Conservation (phyloP, 257 asterid genomes). For the Rhazya stricta region DNA sequence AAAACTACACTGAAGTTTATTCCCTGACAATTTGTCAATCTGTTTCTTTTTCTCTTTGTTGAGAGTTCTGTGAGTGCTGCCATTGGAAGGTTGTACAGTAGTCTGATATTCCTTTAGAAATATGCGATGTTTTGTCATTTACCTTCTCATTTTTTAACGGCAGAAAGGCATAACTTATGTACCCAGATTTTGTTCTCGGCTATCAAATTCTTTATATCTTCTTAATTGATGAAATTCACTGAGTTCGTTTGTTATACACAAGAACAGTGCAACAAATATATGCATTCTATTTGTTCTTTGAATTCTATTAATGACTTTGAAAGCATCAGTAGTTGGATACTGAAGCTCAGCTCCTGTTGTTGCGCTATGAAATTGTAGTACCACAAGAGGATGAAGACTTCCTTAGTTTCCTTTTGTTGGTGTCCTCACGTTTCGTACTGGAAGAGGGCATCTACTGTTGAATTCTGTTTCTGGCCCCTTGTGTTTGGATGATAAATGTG, state of each 20-base stretch:
- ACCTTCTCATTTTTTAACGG: slow-evolving; percentile 9
- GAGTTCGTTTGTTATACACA: neutral
- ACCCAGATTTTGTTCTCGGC: slow-evolving; percentile 18
- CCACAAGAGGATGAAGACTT: neutral
- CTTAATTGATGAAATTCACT: neutral
- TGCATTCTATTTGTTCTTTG: neutral
- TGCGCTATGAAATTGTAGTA: neutral
- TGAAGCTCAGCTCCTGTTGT: neutral
- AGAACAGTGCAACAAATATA: neutral
- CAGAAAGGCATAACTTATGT: slow-evolving; percentile 24
- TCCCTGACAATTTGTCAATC: neutral
- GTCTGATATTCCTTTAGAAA: slow-evolving; percentile 22
- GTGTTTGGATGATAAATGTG: neutral
- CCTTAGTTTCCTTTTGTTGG: neutral
- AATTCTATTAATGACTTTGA: neutral
- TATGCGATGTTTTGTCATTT: slow-evolving; percentile 10
- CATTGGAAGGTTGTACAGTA: slow-evolving; percentile 38
- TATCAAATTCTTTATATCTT: slow-evolving; percentile 8
- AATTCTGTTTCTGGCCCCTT: slow-evolving; percentile 6
- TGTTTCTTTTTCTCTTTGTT: slow-evolving; percentile 1
- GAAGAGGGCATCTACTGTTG: neutral
- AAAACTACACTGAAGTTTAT: neutral
- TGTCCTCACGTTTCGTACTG: neutral
- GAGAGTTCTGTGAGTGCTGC: slow-evolving; percentile 18
- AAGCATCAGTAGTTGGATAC: neutral